Base-by-base conservation (phyloP, 2,329 filamentous ascomycete genomes). In the Calycina herbarum region DNA sequence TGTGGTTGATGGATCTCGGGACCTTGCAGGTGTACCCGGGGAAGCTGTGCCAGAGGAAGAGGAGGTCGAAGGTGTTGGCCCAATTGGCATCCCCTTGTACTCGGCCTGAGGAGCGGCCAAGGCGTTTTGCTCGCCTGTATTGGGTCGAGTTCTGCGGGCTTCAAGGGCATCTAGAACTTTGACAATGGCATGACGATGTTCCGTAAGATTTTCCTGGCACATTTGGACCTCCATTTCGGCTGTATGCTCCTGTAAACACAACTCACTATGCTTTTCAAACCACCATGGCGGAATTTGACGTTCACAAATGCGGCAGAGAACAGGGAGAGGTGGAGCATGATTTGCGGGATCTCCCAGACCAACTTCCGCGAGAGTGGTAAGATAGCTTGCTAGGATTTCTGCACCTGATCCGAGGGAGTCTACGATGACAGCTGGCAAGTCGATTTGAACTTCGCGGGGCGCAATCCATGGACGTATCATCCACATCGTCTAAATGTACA, bases 221-320 rank as follows among this genome's bases (percentile, higher is more conserved):
- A 98, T 90, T 76, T 99, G 94, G 3, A 99, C 93, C 73, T 98
- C 94, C 92, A 97, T 96, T 77, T 99, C 95, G 0, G 95, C 94
- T 61, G 91, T 89, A 76, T 99, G 95, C 76, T 99, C 95, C 76
- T 98, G 94, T 64, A 97, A 82, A 75, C 95, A 99, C 24, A 98
- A 82, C 73, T 99, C 96, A 1, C 94, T 97, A 77, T 99, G 95
- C 78, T 98, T 99, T 79, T 99, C 95, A 73, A 99, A 99, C 96
- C 95, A 99, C 95, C 95, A 99, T 0, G 94, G 93, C 4, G 93
- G 93, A 67, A 99, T 98, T 68, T 97, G 93, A 63, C 95, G 92
- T 77, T 99, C 95, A 77, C 95, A 99, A 64, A 99, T 98, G 62
- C 95, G 93, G 78, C 95, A 99, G 17, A 99, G 85, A 4, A 98